These are phyloP conservation scores for Jacaranda mimosifolia DNA, from an alignment of 257 asterid species.

Conservation along the genomic window DNA sequence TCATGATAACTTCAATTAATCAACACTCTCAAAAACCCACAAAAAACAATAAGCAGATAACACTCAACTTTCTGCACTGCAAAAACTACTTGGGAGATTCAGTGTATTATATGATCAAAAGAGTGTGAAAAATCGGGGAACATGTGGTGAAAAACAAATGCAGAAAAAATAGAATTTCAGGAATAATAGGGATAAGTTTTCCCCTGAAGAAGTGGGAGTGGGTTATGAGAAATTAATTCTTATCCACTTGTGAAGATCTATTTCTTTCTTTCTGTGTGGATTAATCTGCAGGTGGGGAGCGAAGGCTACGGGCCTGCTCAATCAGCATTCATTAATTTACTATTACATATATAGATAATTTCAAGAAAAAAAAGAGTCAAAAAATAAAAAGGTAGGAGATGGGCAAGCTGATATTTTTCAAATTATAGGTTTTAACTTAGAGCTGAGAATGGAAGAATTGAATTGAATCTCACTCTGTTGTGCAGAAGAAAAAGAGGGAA, in stretches of 20 bases:
- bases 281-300: constrained; percentile 6
- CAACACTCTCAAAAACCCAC: neutral
- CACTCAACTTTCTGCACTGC: neutral
- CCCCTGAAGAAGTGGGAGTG: constrained; percentile 30
- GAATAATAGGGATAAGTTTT: constrained; percentile 21
- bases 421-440: no score
- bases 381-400: no score
- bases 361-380: no score
- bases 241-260: constrained; percentile 23
- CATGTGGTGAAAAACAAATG: constrained; percentile 12
- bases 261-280: neutral
- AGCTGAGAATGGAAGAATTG: neutral
- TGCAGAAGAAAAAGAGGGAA: neutral
- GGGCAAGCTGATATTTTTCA: no score
- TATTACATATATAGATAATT: no score
- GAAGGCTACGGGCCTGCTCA: constrained; percentile 24
- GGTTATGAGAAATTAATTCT: constrained; percentile 31
- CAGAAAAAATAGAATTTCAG: neutral
- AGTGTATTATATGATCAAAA: neutral
- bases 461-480: neutral
- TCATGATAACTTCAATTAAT: constrained; percentile 23
- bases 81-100: constrained; percentile 12
- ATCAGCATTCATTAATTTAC: constrained; percentile 14
- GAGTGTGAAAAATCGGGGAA: constrained; percentile 20
- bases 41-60: neutral